Evolutionary conservation across 1,284 basidiomycete genomes (phyloP).

Genomic region (Marasmius fiardii): DNA sequence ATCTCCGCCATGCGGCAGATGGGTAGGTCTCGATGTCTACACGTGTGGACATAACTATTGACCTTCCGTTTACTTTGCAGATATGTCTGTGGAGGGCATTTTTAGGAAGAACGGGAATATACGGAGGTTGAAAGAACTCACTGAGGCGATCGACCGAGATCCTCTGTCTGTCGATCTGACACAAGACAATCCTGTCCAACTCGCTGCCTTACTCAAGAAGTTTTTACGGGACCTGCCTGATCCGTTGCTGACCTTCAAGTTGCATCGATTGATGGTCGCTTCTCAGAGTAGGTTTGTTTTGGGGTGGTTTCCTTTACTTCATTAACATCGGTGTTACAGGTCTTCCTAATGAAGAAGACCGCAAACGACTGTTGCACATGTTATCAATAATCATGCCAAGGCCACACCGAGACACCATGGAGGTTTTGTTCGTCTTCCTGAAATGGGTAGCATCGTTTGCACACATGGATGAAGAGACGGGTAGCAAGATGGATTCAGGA

Average conservation of each 20-base stretch:
- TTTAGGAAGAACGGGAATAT: constrained; percentile 99
- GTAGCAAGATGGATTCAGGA: constrained; percentile 96
- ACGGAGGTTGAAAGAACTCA: constrained; percentile 84
- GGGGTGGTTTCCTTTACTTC: constrained; percentile 7
- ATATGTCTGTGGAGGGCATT: constrained; percentile 98
- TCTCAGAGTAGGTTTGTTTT: constrained; percentile 72
- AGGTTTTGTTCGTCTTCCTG: constrained; percentile 96
- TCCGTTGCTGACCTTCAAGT: constrained; percentile 91
- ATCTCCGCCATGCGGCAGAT: constrained; percentile 98
- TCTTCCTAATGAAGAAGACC: constrained; percentile 73
- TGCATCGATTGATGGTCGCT: constrained; percentile 87
- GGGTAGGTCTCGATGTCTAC: constrained; percentile 58
- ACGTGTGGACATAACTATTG: constrained; percentile 3
- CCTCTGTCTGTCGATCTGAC: constrained; percentile 86
- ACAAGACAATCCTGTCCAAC: constrained; percentile 95
- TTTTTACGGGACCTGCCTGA: constrained; percentile 97
- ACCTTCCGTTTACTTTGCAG: constrained; percentile 37
- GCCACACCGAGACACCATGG: constrained; percentile 94
- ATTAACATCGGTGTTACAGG: constrained; percentile 39
- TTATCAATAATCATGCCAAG: constrained; percentile 88
- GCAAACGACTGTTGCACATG: constrained; percentile 83
- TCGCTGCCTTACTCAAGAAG: constrained; percentile 95
- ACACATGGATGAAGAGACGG: constrained; percentile 96
- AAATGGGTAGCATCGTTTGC: constrained; percentile 99
- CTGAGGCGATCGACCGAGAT: constrained; percentile 93